Percentiles rank a stretch among this genome's conserved stretches.
These are phyloP conservation scores for Corymbia calophylla DNA, from an alignment of 441 rosid species.

Conservation along the genomic window DNA sequence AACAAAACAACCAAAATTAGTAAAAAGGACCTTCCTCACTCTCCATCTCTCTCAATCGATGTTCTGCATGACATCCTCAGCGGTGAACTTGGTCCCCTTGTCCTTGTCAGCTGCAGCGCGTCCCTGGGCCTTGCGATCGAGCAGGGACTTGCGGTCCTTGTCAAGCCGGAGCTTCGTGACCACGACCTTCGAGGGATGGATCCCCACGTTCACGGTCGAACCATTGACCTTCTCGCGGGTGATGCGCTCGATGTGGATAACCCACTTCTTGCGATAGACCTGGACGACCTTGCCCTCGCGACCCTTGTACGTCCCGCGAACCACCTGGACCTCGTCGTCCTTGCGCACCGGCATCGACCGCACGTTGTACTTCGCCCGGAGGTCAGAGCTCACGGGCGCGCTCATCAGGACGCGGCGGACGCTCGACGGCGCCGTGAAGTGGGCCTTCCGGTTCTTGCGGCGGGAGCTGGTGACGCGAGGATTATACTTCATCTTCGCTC, in stretches of 20 bases:
- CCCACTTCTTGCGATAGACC: conserved; percentile 85
- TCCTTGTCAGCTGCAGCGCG: conserved; percentile 76
- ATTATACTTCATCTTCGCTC: conserved; percentile 62
- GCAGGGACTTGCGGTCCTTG: conserved; percentile 66
- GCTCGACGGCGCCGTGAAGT: conserved; percentile 68
- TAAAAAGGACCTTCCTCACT: background rate
- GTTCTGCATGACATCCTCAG: conserved; percentile 77
- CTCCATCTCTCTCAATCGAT: conserved; percentile 28
- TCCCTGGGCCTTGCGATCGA: conserved; percentile 79
- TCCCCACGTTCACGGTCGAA: conserved; percentile 71
- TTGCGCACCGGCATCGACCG: conserved; percentile 77
- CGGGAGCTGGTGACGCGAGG: conserved; percentile 69
- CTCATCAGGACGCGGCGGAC: conserved; percentile 71
- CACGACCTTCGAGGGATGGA: conserved; percentile 68
- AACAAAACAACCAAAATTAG: background rate
- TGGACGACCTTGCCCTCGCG: conserved; percentile 81
- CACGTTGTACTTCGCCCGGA: conserved; percentile 74
- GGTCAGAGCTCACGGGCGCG: conserved; percentile 56
- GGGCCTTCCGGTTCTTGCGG: conserved; percentile 84
- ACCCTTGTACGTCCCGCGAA: conserved; percentile 72
- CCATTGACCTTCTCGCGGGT: conserved; percentile 82
- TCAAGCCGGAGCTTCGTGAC: conserved; percentile 79
- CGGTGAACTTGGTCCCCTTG: conserved; percentile 72
- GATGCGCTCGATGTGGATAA: conserved; percentile 81
- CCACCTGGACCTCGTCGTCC: conserved; percentile 82